Base-by-base conservation (phyloP, 306 rosid species). In the Ammopiptanthus mongolicus region DNA sequence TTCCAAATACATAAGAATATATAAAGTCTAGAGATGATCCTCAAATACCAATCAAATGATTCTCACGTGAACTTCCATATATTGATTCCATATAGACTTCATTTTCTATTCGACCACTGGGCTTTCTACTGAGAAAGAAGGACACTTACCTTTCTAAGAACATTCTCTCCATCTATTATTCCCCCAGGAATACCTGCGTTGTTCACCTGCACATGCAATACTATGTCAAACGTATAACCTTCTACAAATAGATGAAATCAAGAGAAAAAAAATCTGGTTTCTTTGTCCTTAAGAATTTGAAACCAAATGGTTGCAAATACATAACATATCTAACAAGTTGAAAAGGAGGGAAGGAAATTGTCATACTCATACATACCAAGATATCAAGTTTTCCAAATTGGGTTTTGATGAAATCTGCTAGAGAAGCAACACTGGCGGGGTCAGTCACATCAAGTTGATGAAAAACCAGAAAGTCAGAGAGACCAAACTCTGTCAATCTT, bases 401-500 rank as follows among this genome's bases (percentile, higher is more conserved):
- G 25, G 74, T 53, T 55, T 63, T 60, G 59, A 84, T 71, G 77
- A 84, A 84, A 2, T 69, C 14, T 23, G 71, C 59, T 13, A 84
- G 47, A 29, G 87, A 44, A 60, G 70, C 74, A 42, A 80, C 78
- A 44, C 84, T 80, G 2, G 77, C 2, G 39, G 77, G 74, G 17
- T 80, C 77, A 76, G 82, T 80, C 0, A 84, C 82, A 71, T 84
- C 84, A 84, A 84, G 87, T 75, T 80, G 87, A 60, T 84, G 87
- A 61, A 66, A 84, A 73, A 76, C 21, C 5, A 80, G 9, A 58
- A 31, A 17, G 0, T 75, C 50, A 36, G 84, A 84, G n/a, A 71
- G 52, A 0, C 77, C 84, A 65, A 80, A 71, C 22, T 80, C 82
- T 44, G 76, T 80, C 69, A 84, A 50, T 1, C 1, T 80, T 46